These are phyloP conservation scores for Begonia peltatifolia DNA, from an alignment of 306 rosid species.

Conservation along the genomic window DNA sequence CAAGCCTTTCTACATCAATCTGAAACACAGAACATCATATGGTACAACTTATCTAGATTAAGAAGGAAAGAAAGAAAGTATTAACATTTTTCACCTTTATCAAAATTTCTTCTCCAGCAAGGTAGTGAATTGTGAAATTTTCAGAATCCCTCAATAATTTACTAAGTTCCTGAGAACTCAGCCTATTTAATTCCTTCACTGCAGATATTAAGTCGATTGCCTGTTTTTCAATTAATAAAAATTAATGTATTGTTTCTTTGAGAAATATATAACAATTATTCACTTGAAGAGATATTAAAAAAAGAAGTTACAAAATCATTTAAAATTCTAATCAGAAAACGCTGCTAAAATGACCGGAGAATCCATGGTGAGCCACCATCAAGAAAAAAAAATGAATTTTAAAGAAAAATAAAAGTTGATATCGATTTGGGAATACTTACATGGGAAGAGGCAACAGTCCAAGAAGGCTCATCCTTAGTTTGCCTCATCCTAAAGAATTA, in stretches of 20 bases:
- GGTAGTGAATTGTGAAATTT: constrained; percentile 44
- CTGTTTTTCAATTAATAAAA: constrained; percentile 33
- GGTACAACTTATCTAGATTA: constrained; percentile 11
- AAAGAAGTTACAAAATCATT: neutral
- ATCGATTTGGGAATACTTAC: constrained; percentile 29
- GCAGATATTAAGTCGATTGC: constrained; percentile 40
- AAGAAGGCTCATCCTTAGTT: constrained; percentile 45
- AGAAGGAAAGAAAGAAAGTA: constrained; percentile 2
- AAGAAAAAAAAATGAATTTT: neutral
- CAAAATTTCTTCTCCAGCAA: constrained; percentile 27
- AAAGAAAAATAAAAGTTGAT: neutral
- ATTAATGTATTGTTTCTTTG: constrained; percentile 2
- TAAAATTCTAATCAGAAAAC: neutral
- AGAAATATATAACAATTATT: neutral
- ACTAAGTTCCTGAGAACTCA: constrained; percentile 47
- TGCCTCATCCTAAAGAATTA: constrained; percentile 38
- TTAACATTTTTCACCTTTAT: constrained; percentile 35
- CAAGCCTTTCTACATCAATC: constrained; percentile 87
- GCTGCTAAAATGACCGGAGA: neutral
- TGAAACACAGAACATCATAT: constrained; percentile 20
- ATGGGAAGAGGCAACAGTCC: constrained; percentile 23
- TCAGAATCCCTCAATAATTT: constrained; percentile 69
- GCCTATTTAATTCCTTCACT: constrained; percentile 59
- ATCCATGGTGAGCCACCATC: neutral
- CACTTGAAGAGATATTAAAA: constrained; percentile 1